These are phyloP conservation scores for Datura wrightii DNA, from an alignment of 257 asterid genomes.

Conservation along the genomic window DNA sequence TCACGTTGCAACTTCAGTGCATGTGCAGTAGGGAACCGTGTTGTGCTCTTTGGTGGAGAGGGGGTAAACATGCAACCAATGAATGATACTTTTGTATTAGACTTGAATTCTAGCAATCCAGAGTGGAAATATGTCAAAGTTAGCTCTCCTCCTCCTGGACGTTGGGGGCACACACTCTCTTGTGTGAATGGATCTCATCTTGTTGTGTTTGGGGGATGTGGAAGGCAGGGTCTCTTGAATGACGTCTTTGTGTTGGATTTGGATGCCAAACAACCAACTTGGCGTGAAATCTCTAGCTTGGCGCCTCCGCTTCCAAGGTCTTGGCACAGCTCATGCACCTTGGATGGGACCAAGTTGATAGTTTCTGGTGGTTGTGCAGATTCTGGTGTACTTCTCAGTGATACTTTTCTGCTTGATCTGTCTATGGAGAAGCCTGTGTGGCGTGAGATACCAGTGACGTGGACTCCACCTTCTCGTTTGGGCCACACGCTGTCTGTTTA, in stretches of 20 bases:
- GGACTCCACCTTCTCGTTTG: slow-evolving; percentile 94
- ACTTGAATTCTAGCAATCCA: slow-evolving; percentile 74
- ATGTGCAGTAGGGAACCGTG: slow-evolving; percentile 93
- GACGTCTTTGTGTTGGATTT: slow-evolving; percentile 90
- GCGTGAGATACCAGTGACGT: slow-evolving; percentile 86
- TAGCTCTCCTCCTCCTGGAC: slow-evolving; percentile 92
- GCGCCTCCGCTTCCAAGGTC: slow-evolving; percentile 98
- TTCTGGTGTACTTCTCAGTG: slow-evolving; percentile 88
- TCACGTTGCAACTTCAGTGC: slow-evolving; percentile 98
- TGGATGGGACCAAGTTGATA: slow-evolving; percentile 88
- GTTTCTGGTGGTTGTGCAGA: slow-evolving; percentile 97
- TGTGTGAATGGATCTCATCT: slow-evolving; percentile 89
- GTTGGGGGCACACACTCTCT: slow-evolving; percentile 98
- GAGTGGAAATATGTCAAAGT: slow-evolving; percentile 87
- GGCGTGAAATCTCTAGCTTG: slow-evolving; percentile 93
- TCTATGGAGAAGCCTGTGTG: slow-evolving; percentile 82
- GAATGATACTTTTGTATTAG: slow-evolving; percentile 91
- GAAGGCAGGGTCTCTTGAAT: slow-evolving; percentile 88
- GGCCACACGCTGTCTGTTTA: slow-evolving; percentile 86
- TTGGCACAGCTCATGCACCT: slow-evolving; percentile 98
- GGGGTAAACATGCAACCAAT: slow-evolving; percentile 97
- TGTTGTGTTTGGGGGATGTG: slow-evolving; percentile 93
- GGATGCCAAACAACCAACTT: slow-evolving; percentile 82
- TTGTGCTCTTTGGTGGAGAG: slow-evolving; percentile 94
- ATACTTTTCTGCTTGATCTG: slow-evolving; percentile 83